Conservation (phyloP, 2,329 filamentous ascomycete genomes). For the Aspergillus niger region DNA sequence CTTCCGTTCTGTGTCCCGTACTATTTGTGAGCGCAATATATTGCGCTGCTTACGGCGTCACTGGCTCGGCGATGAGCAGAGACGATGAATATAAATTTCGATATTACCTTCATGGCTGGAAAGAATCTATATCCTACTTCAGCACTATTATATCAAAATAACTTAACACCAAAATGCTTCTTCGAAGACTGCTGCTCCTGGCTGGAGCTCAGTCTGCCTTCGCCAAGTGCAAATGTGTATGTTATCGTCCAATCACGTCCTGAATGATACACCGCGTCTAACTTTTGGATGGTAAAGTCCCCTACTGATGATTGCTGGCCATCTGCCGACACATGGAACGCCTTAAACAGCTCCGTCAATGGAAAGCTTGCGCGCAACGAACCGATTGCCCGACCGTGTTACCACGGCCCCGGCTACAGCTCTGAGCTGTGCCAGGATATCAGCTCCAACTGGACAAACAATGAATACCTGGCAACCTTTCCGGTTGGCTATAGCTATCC, state of each 20-base stretch:
- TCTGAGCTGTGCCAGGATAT: conserved; percentile 44
- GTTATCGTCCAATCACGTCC: not conserved
- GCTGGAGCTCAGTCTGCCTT: conserved; percentile 2
- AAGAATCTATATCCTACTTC: too few relatives aligned
- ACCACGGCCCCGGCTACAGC: conserved; percentile 43
- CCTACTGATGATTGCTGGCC: conserved; percentile 49
- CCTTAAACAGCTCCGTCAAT: conserved; percentile 52
- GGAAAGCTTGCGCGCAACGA: conserved; percentile 53
- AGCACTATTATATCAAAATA: not conserved
- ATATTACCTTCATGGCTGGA: too few relatives aligned
- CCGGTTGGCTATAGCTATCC: conserved; percentile 36
- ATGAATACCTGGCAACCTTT: conserved; percentile 22
- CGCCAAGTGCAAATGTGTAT: conserved; percentile 13
- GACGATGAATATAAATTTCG: not conserved
- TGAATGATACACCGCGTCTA: too few relatives aligned
- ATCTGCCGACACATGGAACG: conserved; percentile 43
- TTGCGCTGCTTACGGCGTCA: not conserved
- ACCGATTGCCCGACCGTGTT: conserved; percentile 55
- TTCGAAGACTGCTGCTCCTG: conserved; percentile 1
- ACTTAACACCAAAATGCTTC: not conserved
- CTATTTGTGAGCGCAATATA: not conserved
- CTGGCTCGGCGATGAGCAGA: not conserved
- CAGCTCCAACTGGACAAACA: conserved; percentile 43
- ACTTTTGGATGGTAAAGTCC: not conserved
- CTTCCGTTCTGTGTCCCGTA: not conserved